These are phyloP conservation scores for Solanum aculeatissimum DNA, from an alignment of 305 asterid species.

Conservation along the genomic window DNA sequence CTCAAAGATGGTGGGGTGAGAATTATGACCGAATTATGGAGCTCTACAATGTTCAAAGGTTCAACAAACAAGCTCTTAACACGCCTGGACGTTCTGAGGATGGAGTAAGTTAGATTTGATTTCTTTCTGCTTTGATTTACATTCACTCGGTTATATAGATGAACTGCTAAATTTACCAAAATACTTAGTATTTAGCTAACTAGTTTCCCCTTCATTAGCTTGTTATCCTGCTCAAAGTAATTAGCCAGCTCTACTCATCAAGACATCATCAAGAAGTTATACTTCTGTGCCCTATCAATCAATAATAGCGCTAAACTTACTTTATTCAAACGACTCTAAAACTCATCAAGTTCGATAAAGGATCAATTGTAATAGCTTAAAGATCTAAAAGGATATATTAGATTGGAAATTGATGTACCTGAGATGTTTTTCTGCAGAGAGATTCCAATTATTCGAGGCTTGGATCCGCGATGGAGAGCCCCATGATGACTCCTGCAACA, in stretches of 20 bases:
- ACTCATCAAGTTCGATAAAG: not conserved
- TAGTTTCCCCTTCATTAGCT: not conserved
- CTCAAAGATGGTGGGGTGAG: conserved; percentile 99
- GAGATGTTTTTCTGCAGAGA: conserved; percentile 43
- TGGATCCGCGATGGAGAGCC: conserved; percentile 74
- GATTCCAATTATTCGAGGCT: conserved; percentile 81
- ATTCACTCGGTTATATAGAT: not conserved
- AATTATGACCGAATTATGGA: conserved; percentile 95
- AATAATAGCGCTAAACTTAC: not conserved
- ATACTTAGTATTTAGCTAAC: not conserved
- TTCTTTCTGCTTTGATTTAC: not conserved
- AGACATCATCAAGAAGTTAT: not conserved
- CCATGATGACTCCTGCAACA: conserved; percentile 66
- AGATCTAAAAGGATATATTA: not conserved
- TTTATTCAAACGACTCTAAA: not conserved
- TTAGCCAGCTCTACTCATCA: not conserved
- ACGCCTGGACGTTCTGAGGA: conserved; percentile 93
- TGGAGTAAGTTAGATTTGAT: conserved; percentile 42
- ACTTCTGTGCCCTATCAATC: not conserved
- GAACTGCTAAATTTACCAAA: not conserved
- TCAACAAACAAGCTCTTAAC: conserved; percentile 76
- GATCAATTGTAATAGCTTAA: not conserved
- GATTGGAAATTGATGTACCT: not conserved
- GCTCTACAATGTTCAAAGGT: conserved; percentile 89
- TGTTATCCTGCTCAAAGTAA: not conserved